These are phyloP conservation scores for Tulasnella sp. DNA, from an alignment of 768 basidiomycete species.

Conservation along the genomic window DNA sequence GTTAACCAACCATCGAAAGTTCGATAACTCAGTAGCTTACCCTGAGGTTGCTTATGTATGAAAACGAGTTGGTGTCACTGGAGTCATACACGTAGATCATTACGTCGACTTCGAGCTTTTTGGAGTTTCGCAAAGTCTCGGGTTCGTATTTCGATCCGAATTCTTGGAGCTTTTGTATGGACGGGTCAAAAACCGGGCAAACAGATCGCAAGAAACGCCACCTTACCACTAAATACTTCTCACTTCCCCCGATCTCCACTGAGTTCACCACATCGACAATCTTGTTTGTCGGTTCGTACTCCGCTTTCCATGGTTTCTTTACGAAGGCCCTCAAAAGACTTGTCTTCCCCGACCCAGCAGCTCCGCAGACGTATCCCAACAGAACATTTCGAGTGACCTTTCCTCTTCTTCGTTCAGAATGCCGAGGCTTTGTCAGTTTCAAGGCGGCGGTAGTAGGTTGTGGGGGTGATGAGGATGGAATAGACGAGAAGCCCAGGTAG, in stretches of 20 bases:
- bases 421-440: slow-evolving; percentile 80
- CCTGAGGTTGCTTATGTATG: slow-evolving; percentile 94
- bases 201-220: not conserved
- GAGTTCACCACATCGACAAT: slow-evolving; percentile 91
- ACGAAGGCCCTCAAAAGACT: slow-evolving; percentile 82
- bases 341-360: slow-evolving; percentile 95
- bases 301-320: slow-evolving; percentile 68
- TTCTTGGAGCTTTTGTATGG: slow-evolving; percentile 76
- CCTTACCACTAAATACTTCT: slow-evolving; percentile 94
- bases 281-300: slow-evolving; percentile 88
- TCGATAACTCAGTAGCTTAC: slow-evolving; percentile 50
- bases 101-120: slow-evolving; percentile 94
- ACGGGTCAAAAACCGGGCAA: slow-evolving; percentile 27
- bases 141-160: slow-evolving; percentile 96
- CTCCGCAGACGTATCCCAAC: slow-evolving; percentile 90
- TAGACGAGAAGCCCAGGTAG: slow-evolving; percentile 86
- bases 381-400: slow-evolving; percentile 92
- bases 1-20: not conserved
- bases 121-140: slow-evolving; percentile 83
- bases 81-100: slow-evolving; percentile 97
- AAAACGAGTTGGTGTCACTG: slow-evolving; percentile 98
- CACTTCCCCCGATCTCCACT: slow-evolving; percentile 90
- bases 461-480: slow-evolving; percentile 48
- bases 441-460: slow-evolving; percentile 67
- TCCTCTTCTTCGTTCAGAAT: slow-evolving; percentile 81